A percentile compares a stretch with the other conserved stretches of the same genome.
These are phyloP conservation scores for Pleurostoma richardsiae DNA, from an alignment of 2,329 filamentous ascomycete species.

Conservation along the genomic window DNA sequence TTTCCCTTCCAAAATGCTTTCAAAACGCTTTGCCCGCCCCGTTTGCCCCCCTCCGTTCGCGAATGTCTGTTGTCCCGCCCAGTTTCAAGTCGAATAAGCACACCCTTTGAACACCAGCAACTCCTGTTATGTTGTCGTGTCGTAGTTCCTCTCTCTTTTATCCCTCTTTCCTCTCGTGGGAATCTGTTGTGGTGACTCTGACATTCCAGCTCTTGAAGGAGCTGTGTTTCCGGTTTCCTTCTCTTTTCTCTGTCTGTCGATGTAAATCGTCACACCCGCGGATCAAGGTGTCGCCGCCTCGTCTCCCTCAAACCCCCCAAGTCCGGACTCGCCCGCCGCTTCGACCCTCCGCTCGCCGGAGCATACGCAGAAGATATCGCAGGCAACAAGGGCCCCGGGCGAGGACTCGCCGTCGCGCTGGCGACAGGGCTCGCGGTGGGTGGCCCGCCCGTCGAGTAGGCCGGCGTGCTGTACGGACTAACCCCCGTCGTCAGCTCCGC, in stretches of 20 bases:
- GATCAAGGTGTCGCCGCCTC: slow-evolving; percentile 33
- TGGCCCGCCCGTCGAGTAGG: slow-evolving; percentile 37
- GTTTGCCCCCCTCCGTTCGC: too few species aligned
- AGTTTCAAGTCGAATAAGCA: not conserved
- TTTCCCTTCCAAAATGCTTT: too few species aligned
- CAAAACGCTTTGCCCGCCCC: not conserved
- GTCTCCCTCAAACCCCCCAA: slow-evolving; percentile 37
- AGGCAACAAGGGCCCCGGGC: slow-evolving; percentile 31
- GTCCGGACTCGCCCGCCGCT: slow-evolving; percentile 49
- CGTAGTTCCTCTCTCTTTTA: not conserved
- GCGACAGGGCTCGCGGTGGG: slow-evolving; percentile 30
- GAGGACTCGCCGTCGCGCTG: slow-evolving; percentile 30
- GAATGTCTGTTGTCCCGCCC: too few species aligned
- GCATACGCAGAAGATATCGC: slow-evolving; percentile 27
- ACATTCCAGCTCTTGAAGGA: too few species aligned
- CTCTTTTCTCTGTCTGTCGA: too few species aligned
- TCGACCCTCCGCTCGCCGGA: slow-evolving; percentile 26
- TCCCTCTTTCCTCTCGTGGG: too few species aligned
- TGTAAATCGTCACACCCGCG: slow-evolving; percentile 3
- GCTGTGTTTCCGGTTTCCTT: too few species aligned
- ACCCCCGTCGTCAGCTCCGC: slow-evolving; percentile 61
- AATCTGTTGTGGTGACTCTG: too few species aligned
- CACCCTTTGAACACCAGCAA: not conserved
- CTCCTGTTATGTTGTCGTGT: not conserved
- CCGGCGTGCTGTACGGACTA: slow-evolving; percentile 55